Conservation (phyloP, 192 early-diverging fungal genomes). For the Coemansia sp. region DNA sequence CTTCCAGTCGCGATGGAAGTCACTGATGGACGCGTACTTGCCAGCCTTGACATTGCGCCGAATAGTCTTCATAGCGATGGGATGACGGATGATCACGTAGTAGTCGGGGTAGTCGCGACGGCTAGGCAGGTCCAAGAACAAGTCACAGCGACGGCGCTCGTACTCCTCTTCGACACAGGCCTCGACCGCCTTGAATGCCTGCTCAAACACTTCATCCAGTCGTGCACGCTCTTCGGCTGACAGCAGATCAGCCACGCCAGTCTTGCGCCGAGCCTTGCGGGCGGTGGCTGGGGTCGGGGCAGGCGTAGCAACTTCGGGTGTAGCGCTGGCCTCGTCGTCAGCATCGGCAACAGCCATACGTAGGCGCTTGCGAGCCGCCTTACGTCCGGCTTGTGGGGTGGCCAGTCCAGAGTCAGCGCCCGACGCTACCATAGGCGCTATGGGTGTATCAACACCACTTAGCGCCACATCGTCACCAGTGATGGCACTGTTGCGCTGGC, state of each 20-base stretch:
- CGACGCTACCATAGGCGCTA: not conserved
- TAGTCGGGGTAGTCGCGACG: constrained; percentile 82
- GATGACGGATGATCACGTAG: constrained; percentile 83
- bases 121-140: constrained; percentile 76
- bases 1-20: constrained; percentile 79
- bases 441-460: constrained; percentile 15
- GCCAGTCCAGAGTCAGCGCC: constrained; percentile 17
- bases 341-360: constrained; percentile 13
- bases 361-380: constrained; percentile 22
- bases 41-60: constrained; percentile 66
- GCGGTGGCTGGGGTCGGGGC: constrained; percentile 11
- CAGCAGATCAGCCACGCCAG: constrained; percentile 31
- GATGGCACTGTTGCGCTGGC: constrained; percentile 4
- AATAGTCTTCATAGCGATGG: constrained; percentile 89
- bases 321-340: constrained; percentile 13
- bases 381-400: constrained; percentile 12
- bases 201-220: constrained; percentile 28
- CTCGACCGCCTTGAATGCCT: constrained; percentile 36
- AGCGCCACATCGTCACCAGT: constrained; percentile 8
- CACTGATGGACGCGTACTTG: constrained; percentile 61
- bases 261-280: constrained; percentile 40
- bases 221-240: constrained; percentile 36
- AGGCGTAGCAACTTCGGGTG: constrained; percentile 8
- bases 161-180: constrained; percentile 32
- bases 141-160: constrained; percentile 61